Evolutionary conservation across 75 land plant species (phyloP).

Genomic region (Pinus tabuliformis): DNA sequence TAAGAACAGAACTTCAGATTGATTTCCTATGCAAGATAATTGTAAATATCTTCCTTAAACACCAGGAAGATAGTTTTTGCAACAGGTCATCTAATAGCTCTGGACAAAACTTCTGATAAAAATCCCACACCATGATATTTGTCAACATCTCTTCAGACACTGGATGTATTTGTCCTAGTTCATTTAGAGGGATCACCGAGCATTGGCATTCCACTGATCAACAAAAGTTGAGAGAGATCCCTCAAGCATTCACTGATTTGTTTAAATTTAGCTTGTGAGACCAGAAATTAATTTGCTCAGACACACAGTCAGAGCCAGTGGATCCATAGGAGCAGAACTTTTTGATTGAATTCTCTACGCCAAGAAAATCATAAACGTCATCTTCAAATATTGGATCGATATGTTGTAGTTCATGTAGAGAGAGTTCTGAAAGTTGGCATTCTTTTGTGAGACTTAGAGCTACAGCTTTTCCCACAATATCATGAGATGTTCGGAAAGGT

Average conservation of each 20-base stretch:
- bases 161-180: background rate
- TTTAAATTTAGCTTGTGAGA: constrained; percentile 47
- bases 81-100: background rate
- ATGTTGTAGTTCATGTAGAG: constrained; percentile 55
- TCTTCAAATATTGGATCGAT: constrained; percentile 71
- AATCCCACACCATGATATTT: no score
- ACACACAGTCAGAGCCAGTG: constrained; percentile 75
- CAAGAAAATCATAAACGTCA: constrained; percentile 85
- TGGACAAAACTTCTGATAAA: background rate
- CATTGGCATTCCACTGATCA: background rate
- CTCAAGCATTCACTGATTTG: background rate
- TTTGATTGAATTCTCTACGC: constrained; percentile 75
- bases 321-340: constrained; percentile 93
- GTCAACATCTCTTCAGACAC: no score
- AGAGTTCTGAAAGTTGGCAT: constrained; percentile 62
- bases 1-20: no score
- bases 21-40: no score
- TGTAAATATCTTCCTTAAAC: no score
- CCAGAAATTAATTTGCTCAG: constrained; percentile 70
- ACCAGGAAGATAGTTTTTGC: no score
- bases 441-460: constrained; percentile 66
- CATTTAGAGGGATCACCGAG: background rate
- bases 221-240: background rate
- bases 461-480: constrained; percentile 90
- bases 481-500: constrained; percentile 96